Percentiles rank a stretch among this genome's conserved stretches.
phyloP scores from a whole-genome alignment of 2,329 filamentous ascomycete genomes.

The Scopulariopsis brevicaulis region DNA sequence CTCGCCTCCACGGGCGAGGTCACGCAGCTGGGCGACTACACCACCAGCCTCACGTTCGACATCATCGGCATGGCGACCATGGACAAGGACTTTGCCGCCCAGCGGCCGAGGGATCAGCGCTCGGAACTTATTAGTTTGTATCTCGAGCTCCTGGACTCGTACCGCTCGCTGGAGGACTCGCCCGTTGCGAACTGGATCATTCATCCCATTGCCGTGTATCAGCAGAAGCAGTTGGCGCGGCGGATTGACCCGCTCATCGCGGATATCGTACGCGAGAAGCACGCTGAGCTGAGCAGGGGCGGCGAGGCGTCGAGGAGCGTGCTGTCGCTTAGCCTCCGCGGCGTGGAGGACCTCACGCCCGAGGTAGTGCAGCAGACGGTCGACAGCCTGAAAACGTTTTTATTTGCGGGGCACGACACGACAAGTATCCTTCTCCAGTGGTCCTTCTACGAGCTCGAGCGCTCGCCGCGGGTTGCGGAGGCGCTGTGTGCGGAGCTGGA shows the following conservation, averaged over 20 bases:
- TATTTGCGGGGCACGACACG: conserved; percentile 29
- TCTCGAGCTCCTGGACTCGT: conserved; percentile 12
- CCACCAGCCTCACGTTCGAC: conserved; percentile 23
- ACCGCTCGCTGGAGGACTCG: conserved; percentile 6
- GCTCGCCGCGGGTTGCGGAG: conserved; percentile 15
- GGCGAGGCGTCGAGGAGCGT: conserved; percentile 19
- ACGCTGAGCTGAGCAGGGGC: conserved; percentile 17
- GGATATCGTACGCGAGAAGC: conserved; percentile 14
- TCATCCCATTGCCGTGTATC: conserved; percentile 7
- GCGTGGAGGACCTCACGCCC: conserved; percentile 13
- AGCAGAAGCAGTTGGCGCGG: conserved; percentile 10
- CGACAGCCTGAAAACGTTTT: conserved; percentile 25
- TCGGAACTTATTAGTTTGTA: conserved; percentile 10
- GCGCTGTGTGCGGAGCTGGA: conserved; percentile 22
- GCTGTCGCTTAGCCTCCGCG: conserved; percentile 19
- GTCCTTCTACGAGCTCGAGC: conserved; percentile 23
- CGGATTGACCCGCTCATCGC: conserved; percentile 13
- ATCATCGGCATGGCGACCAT: conserved; percentile 23
- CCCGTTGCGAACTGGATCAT: conserved; percentile 12
- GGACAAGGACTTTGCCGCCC: conserved; percentile 20
- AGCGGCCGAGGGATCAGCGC: conserved; percentile 12
- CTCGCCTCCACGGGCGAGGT: conserved; percentile 13
- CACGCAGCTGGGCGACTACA: conserved; percentile 16
- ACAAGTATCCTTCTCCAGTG: conserved; percentile 23
- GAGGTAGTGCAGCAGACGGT: conserved; percentile 17